Evolutionary conservation across 2,329 filamentous ascomycete species (phyloP), one percentile per base, ranked within the genome.

Genomic region (Arthrobotrys iridis): DNA sequence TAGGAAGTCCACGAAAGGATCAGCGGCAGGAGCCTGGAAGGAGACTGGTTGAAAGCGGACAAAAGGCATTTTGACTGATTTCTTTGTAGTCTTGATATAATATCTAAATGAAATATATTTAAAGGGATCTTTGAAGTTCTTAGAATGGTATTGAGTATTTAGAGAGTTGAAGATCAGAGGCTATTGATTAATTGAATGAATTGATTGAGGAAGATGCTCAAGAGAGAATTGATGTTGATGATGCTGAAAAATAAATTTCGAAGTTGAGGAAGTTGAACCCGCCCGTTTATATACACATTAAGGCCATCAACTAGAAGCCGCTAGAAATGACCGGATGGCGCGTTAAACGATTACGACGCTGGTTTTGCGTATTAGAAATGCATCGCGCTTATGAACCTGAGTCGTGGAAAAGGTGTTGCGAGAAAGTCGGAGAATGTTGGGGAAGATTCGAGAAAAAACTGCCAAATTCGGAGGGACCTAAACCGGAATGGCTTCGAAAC

Each of bases 1-100:
- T 45, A 74, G 52, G 40, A 74, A 50, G 26, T 74, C 70, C 40
- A 66, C 55, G 45, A 74, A 74, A 1, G 70, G 62, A 22, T 74
- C 70, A 24, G 50, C 28, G 45, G 62, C 11, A 3, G 59, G 70
- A 37, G 70, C 48, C 6, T 46, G 41, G 62, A 70, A 70, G 24
- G 65, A 52, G 18, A 26, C 57, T 43, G 65, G 65, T 5, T 70
- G 65, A 45, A 74, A 74, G 41, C 70, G 37, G 60, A 74, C 62
- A 55, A 74, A 74, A 66, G 70, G 70, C 70, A 74, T 74, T 24
- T 66, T 74, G 68, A 45, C 28, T 28, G 37, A 35, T 43, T 52
- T 45, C 4, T 66, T 66, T 59, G 50, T 55, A 60, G n/a, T 13
- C 46, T 71, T 13, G 18, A 60, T 13, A 52, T 35, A 48, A 10